A percentile compares a stretch with the other conserved stretches of the same genome.
Conservation (phyloP, 2,329 filamentous ascomycete genomes). For the Penicillium concentricum region DNA sequence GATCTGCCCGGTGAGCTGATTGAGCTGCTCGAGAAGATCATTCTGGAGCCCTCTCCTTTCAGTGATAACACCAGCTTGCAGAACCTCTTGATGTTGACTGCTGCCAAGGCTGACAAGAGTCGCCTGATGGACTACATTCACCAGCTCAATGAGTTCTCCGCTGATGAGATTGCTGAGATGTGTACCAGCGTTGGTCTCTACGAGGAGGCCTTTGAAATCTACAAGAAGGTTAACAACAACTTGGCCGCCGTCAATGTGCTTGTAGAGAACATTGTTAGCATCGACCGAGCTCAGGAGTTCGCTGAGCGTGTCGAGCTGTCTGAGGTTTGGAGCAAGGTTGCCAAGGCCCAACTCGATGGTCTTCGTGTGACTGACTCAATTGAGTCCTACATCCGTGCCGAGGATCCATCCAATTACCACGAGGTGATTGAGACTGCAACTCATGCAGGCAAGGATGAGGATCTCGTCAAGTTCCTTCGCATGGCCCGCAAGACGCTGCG, state of each 20-base stretch:
- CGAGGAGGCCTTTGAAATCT: slow-evolving; percentile 97
- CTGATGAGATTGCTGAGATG: slow-evolving; percentile 87
- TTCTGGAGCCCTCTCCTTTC: slow-evolving; percentile 98
- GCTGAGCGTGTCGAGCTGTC: slow-evolving; percentile 91
- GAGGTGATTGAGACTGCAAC: slow-evolving; percentile 97
- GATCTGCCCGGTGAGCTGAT: slow-evolving; percentile 94
- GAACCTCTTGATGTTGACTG: slow-evolving; percentile 93
- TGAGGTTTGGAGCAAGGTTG: slow-evolving; percentile 97
- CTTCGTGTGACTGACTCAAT: slow-evolving; percentile 89
- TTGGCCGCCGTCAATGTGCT: slow-evolving; percentile 84
- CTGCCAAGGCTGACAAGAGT: slow-evolving; percentile 92
- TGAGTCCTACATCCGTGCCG: slow-evolving; percentile 94
- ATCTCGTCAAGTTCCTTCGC: slow-evolving; percentile 90
- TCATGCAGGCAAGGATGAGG: slow-evolving; percentile 94
- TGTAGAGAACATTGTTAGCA: slow-evolving; percentile 95
- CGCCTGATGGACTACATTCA: slow-evolving; percentile 97
- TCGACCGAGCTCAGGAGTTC: slow-evolving; percentile 93
- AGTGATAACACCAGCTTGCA: slow-evolving; percentile 96
- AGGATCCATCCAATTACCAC: slow-evolving; percentile 86
- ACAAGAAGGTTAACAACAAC: slow-evolving; percentile 95
- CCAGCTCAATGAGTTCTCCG: slow-evolving; percentile 81
- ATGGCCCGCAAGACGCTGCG: slow-evolving; percentile 98
- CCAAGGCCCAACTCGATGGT: slow-evolving; percentile 95
- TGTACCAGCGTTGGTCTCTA: slow-evolving; percentile 93
- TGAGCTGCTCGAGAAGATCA: slow-evolving; percentile 97